A percentile compares a stretch with the other conserved stretches of the same genome.
These are phyloP conservation scores for Nicotiana sylvestris DNA, from an alignment of 257 asterid species.

Conservation along the genomic window DNA sequence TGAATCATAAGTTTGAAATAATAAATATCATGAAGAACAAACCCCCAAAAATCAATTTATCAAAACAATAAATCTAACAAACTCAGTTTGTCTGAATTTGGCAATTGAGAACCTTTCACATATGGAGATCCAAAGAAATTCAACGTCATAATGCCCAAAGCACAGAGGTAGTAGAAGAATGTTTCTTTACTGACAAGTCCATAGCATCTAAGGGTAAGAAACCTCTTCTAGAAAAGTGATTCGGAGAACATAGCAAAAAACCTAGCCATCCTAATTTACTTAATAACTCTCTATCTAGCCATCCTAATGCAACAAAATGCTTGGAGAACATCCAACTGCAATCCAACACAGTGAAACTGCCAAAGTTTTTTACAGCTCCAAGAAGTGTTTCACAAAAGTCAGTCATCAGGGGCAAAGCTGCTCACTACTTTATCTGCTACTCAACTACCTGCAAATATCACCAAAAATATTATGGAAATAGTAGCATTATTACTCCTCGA, in stretches of 20 bases:
- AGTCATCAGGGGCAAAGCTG: neutral
- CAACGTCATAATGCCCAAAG: conserved; percentile 33
- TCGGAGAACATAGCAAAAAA: neutral
- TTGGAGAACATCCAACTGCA: neutral
- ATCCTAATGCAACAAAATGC: neutral
- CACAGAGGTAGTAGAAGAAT: conserved; percentile 25
- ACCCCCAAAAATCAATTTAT: too few relatives aligned
- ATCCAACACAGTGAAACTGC: neutral
- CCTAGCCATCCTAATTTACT: too few relatives aligned
- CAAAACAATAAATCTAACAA: too few relatives aligned
- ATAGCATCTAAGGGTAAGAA: conserved; percentile 42
- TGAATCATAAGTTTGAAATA: too few relatives aligned
- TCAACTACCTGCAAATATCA: neutral
- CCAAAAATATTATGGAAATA: neutral
- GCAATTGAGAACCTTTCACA: conserved; percentile 30
- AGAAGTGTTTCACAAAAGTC: neutral
- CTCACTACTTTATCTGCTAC: neutral
- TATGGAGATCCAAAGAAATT: conserved; percentile 38
- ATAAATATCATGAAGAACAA: too few relatives aligned
- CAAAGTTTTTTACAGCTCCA: neutral
- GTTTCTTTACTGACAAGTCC: conserved; percentile 37
- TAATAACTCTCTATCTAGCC: too few relatives aligned
- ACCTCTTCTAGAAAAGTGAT: conserved; percentile 40
- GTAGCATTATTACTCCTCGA: neutral
- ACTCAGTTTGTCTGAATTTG: too few relatives aligned